Percentiles rank a stretch among this genome's conserved stretches.
These are phyloP conservation scores for Ambrosiella cleistominuta DNA, from an alignment of 2,329 filamentous ascomycete genomes.

Conservation along the genomic window DNA sequence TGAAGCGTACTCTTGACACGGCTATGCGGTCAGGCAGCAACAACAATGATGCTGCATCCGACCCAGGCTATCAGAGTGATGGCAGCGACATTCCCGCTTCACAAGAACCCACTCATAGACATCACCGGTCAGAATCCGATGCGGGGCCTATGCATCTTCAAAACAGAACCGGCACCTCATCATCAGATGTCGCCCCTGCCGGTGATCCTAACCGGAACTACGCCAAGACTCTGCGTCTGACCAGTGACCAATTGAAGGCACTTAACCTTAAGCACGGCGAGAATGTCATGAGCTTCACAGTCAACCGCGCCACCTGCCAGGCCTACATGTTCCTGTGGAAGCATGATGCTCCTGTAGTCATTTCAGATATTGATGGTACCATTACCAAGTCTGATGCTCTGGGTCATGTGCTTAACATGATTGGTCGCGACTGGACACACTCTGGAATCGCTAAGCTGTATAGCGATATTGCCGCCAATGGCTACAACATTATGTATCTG, in stretches of 20 bases:
- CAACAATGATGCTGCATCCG: conserved; percentile 65
- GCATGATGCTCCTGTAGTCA: conserved; percentile 80
- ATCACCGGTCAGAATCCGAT: conserved; percentile 52
- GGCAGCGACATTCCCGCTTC: conserved; percentile 40
- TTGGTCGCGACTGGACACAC: conserved; percentile 96
- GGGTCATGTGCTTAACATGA: conserved; percentile 89
- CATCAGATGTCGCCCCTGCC: conserved; percentile 45
- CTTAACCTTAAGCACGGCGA: conserved; percentile 68
- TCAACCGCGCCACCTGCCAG: conserved; percentile 82
- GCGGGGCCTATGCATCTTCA: conserved; percentile 35
- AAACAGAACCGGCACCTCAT: conserved; percentile 25
- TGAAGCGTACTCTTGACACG: conserved; percentile 42
- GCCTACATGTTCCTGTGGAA: conserved; percentile 92
- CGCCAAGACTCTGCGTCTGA: conserved; percentile 87
- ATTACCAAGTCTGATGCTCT: conserved; percentile 95
- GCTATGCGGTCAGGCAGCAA: conserved; percentile 30
- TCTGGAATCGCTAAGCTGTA: conserved; percentile 93
- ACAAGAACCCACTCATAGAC: conserved; percentile 20
- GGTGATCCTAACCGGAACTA: conserved; percentile 71
- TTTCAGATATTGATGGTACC: conserved; percentile 95
- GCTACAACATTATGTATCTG: conserved; percentile 97
- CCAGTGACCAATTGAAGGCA: conserved; percentile 84
- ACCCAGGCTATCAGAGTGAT: conserved; percentile 91
- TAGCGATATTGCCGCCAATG: conserved; percentile 84
- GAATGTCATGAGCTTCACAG: conserved; percentile 89